phyloP scores from a whole-genome alignment of 2,329 filamentous ascomycete genomes.

The Nigrospora oryzae region DNA sequence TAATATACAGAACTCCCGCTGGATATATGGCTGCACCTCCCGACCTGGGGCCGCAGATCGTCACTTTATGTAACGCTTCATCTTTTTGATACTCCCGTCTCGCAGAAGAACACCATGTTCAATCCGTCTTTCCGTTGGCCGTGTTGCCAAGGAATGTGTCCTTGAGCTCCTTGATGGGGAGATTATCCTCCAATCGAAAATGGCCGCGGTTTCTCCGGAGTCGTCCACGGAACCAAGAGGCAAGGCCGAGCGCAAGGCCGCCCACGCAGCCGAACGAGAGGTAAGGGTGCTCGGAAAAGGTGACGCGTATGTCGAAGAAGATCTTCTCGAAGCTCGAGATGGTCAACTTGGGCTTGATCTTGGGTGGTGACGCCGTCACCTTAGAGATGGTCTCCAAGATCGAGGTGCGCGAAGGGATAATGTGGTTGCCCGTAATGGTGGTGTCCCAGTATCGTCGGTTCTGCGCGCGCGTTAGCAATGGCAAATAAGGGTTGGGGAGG shows the following conservation, averaged over 20 bases:
- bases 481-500: neutral
- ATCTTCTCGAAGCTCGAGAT: slow-evolving; percentile 63
- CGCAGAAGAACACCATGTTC: slow-evolving; percentile 2
- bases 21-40: slow-evolving; percentile 1
- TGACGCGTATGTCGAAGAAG: slow-evolving; percentile 56
- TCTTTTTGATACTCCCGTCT: neutral
- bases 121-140: slow-evolving; percentile 44
- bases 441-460: slow-evolving; percentile 92
- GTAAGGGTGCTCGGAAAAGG: slow-evolving; percentile 51
- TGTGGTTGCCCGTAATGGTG: slow-evolving; percentile 81
- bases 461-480: slow-evolving; percentile 39
- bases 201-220: slow-evolving; percentile 46
- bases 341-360: slow-evolving; percentile 71
- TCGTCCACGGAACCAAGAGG: slow-evolving; percentile 46
- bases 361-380: slow-evolving; percentile 58
- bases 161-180: slow-evolving; percentile 45
- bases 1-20: slow-evolving; percentile 4
- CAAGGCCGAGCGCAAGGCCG: slow-evolving; percentile 43
- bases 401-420: slow-evolving; percentile 79
- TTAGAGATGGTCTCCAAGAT: slow-evolving; percentile 81
- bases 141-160: slow-evolving; percentile 54
- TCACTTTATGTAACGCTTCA: neutral
- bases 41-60: neutral
- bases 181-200: slow-evolving; percentile 53
- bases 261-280: slow-evolving; percentile 49